These are phyloP conservation scores for Xylariaceae sp. DNA, from an alignment of 2,329 filamentous ascomycete species.

Conservation along the genomic window DNA sequence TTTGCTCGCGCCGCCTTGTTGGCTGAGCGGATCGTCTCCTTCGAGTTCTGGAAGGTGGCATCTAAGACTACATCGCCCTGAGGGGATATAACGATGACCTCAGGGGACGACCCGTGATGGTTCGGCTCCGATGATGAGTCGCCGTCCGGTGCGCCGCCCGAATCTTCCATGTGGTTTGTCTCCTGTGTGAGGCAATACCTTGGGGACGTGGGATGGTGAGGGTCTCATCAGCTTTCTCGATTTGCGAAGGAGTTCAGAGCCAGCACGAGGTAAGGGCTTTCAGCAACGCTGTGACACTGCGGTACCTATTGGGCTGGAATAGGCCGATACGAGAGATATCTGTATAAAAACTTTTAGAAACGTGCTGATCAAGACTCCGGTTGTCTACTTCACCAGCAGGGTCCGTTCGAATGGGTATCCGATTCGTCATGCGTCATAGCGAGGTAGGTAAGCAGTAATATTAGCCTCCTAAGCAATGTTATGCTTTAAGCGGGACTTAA, in stretches of 20 bases:
- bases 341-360: no score
- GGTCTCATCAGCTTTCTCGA: slow-evolving; percentile 27
- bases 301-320: no score
- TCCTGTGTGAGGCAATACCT: slow-evolving; percentile 33
- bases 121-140: slow-evolving; percentile 18
- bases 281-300: no score
- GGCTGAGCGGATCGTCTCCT: slow-evolving; percentile 42
- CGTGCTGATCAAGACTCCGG: no score
- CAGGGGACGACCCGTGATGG: slow-evolving; percentile 20
- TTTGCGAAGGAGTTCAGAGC: neutral
- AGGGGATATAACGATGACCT: slow-evolving; percentile 46
- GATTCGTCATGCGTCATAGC: no score
- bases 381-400: no score
- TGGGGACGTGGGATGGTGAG: slow-evolving; percentile 22
- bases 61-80: slow-evolving; percentile 62
- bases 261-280: neutral
- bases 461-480: no score
- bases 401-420: no score
- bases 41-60: slow-evolving; percentile 58
- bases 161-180: slow-evolving; percentile 32
- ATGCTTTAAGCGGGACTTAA: no score
- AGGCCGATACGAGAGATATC: no score
- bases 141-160: slow-evolving; percentile 18
- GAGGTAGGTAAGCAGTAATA: no score
- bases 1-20: slow-evolving; percentile 33